phyloP scores from a whole-genome alignment of 257 asterid genomes.

The Gentiana dahurica region DNA sequence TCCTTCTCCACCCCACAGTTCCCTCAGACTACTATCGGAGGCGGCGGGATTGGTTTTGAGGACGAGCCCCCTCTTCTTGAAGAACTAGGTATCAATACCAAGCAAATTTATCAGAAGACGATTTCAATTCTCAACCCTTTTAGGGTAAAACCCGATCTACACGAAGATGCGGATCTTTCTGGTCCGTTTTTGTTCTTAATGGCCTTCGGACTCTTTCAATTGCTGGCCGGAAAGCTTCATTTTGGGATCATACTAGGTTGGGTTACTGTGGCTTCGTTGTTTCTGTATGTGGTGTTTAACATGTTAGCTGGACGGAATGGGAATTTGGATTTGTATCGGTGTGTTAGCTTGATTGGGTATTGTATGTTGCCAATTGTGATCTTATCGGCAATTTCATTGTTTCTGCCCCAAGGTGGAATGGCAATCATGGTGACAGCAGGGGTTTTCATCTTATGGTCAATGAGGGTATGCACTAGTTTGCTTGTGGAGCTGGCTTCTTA shows the following conservation, averaged over 20 bases:
- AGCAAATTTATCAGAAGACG: slow-evolving; percentile 80
- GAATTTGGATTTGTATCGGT: slow-evolving; percentile 73
- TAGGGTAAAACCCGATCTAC: slow-evolving; percentile 54
- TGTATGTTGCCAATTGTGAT: slow-evolving; percentile 84
- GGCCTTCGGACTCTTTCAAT: slow-evolving; percentile 83
- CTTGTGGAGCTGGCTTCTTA: slow-evolving; percentile 82
- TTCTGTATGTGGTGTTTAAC: slow-evolving; percentile 68
- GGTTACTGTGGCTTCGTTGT: slow-evolving; percentile 75
- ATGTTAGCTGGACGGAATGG: slow-evolving; percentile 87
- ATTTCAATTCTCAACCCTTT: slow-evolving; percentile 56
- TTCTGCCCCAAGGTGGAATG: slow-evolving; percentile 78
- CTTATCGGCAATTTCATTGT: slow-evolving; percentile 63
- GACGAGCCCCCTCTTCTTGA: slow-evolving; percentile 91
- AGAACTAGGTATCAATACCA: slow-evolving; percentile 87
- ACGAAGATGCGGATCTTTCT: slow-evolving; percentile 87
- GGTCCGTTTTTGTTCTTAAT: slow-evolving; percentile 79
- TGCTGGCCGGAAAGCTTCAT: slow-evolving; percentile 81
- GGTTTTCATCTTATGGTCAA: slow-evolving; percentile 69
- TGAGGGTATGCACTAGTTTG: slow-evolving; percentile 82
- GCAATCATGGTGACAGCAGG: slow-evolving; percentile 56
- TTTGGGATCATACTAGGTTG: slow-evolving; percentile 79
- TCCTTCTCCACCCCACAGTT: slow-evolving; percentile 67
- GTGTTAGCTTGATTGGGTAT: slow-evolving; percentile 82
- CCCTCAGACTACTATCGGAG: slow-evolving; percentile 32
- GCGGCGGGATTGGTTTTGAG: slow-evolving; percentile 47